A percentile compares a stretch with the other conserved stretches of the same genome.
Conservation (phyloP, 2,329 filamentous ascomycete species). For the Aspergillus pseudonomiae region DNA sequence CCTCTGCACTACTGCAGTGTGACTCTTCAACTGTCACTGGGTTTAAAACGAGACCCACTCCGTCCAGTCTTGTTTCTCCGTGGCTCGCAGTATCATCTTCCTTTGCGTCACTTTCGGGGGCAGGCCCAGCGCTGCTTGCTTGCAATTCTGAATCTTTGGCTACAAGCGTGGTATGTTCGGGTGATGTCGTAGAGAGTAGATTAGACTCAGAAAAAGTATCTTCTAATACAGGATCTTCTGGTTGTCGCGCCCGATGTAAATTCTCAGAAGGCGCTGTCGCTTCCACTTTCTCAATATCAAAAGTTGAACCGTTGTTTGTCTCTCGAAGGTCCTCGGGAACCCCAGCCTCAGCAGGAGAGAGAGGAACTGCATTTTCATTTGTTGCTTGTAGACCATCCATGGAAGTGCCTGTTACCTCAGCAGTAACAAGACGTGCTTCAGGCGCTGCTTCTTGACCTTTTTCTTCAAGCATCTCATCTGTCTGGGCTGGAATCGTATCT, state of each 20-base stretch:
- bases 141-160: neutral
- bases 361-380: slow-evolving; percentile 22
- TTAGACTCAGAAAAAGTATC: neutral
- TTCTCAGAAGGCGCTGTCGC: slow-evolving; percentile 22
- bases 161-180: neutral
- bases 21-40: neutral
- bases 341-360: slow-evolving; percentile 3
- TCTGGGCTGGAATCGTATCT: neutral
- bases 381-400: slow-evolving; percentile 14
- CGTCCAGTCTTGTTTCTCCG: neutral
- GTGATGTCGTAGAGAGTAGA: neutral
- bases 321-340: too few relatives aligned
- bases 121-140: neutral
- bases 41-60: neutral
- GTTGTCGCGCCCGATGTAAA: slow-evolving; percentile 23
- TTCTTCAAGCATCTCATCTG: neutral
- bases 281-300: slow-evolving; percentile 10
- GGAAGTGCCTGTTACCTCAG: neutral
- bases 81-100: neutral
- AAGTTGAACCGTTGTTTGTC: too few relatives aligned
- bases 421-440: neutral
- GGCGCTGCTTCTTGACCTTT: neutral
- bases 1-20: neutral
- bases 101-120: neutral
- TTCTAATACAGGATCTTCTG: slow-evolving; percentile 1